Evolutionary conservation across 2,329 filamentous ascomycete species (phyloP).

Genomic region (Talaromyces marneffei): DNA sequence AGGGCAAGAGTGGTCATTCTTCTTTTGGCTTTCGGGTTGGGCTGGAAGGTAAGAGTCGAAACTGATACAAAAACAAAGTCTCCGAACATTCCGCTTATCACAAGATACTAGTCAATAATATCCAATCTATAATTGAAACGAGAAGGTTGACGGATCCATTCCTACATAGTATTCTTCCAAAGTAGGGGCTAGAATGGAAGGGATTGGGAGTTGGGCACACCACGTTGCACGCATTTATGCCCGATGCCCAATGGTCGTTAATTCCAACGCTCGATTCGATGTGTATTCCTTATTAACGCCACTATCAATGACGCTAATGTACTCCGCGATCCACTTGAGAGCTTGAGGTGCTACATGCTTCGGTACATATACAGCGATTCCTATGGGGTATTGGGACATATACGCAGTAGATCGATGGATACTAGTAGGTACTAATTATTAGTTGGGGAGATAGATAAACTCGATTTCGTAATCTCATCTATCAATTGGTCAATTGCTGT

Average conservation of each 20-base stretch:
- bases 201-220: conserved; percentile 15
- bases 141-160: neutral
- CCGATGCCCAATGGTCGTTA: conserved; percentile 20
- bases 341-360: neutral
- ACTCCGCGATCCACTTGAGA: conserved; percentile 15
- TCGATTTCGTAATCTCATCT: neutral
- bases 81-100: neutral
- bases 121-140: neutral
- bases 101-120: neutral
- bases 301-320: neutral
- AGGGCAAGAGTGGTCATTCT: conserved; percentile 9
- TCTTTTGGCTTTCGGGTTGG: neutral
- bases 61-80: neutral
- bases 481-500: neutral
- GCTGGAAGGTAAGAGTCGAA: neutral
- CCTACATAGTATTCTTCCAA: neutral
- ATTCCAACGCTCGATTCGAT: conserved; percentile 7
- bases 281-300: too few relatives aligned
- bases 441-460: neutral
- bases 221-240: conserved; percentile 23
- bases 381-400: neutral
- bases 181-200: neutral
- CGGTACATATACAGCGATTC: neutral
- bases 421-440: neutral
- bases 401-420: neutral